Evolutionary conservation across 352 stramenopile genomes (phyloP), one percentile per base, ranked within the genome.

Genomic region (Phytophthora citricola): DNA sequence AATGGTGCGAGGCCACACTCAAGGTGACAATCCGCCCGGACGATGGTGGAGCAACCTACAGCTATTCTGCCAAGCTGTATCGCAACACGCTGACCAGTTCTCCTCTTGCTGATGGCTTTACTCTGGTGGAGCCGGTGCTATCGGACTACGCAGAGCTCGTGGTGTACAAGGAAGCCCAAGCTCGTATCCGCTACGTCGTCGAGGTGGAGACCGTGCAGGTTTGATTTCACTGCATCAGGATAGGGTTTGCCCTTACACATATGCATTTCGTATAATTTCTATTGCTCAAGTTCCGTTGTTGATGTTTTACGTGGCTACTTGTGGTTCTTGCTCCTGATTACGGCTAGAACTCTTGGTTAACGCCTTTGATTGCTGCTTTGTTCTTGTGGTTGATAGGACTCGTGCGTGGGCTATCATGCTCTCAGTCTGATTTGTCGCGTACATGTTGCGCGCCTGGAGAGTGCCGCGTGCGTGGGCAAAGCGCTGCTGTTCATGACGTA

Each of bases 141-240:
- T 61, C 41, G 4, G 32, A 77, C 15, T 82, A 91, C 69, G 80
- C 84, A 15, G 86, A 94, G 51, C 69, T 86, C 9, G 86, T 93
- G 34, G 86, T 94, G 58, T 92, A 89, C 79, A 78, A 94, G 40
- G 80, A 92, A 58, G 71, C 69, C 6, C 86, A 91, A 44, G 83
- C 76, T 10, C 79, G 78, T 20, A 89, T 94, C 34, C 81, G 83
- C 2, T 94, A 94, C 66, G 65, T 94, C 5, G 83, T 94, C 15
- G 84, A 94, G 61, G 75, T 94, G 22, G 81, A 90, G 41, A 74
- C 53, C 1, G 50, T 73, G 50, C 61, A 58, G 32, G 29, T 34
- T 47, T 47, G 22, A 44, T 31, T 29, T 17, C 31, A 36, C 14
- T 43, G 5, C 12, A 34, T 20, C 17, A 20, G 17, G 17, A 20